phyloP scores from a whole-genome alignment of 2,329 filamentous ascomycete genomes.

The Aspergillus caelatus region DNA sequence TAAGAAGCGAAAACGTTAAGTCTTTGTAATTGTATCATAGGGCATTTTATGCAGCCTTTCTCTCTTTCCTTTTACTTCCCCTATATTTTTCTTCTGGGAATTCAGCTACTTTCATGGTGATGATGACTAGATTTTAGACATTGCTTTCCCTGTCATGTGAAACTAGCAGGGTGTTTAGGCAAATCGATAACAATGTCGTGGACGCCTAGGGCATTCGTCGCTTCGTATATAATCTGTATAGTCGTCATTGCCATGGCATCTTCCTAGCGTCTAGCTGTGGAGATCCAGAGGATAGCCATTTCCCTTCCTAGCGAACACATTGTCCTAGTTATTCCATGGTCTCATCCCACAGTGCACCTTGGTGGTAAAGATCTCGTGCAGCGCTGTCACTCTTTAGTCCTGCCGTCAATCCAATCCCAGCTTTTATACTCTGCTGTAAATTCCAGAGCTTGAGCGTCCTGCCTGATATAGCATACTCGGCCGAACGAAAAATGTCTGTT shows the following conservation, averaged over 20 bases:
- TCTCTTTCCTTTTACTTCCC: conserved; percentile 8
- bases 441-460: background rate
- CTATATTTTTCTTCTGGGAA: background rate
- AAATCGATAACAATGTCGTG: too few relatives aligned
- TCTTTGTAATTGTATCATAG: background rate
- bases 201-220: too few relatives aligned
- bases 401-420: background rate
- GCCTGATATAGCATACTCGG: background rate
- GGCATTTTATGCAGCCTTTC: background rate
- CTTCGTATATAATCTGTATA: background rate
- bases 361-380: background rate
- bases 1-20: conserved; percentile 74
- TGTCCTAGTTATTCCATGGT: background rate
- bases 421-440: background rate
- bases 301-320: background rate
- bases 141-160: background rate
- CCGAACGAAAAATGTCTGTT: background rate
- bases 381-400: background rate
- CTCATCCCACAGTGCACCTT: background rate
- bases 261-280: background rate
- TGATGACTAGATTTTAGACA: background rate
- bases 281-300: background rate
- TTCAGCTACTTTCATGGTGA: background rate
- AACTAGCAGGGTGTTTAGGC: too few relatives aligned
- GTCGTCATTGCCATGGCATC: background rate